A percentile compares a stretch with the other conserved stretches of the same genome.
These are phyloP conservation scores for Harrya chromipes DNA, from an alignment of 768 basidiomycete genomes.

Conservation along the genomic window DNA sequence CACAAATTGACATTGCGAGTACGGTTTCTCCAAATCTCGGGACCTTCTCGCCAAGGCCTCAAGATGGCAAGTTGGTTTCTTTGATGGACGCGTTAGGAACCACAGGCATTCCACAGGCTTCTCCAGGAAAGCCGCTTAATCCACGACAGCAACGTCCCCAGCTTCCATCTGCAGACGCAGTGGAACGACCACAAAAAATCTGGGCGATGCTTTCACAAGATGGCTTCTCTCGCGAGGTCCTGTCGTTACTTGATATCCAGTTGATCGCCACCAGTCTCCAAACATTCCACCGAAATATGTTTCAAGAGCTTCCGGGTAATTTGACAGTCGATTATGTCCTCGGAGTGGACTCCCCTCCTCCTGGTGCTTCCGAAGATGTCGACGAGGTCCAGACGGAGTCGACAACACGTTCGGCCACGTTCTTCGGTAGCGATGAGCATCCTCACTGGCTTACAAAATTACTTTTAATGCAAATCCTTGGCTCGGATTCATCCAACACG, in stretches of 20 bases:
- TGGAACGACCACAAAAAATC: conserved; percentile 35
- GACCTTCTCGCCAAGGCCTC: conserved; percentile 55
- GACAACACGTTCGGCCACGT: conserved; percentile 27
- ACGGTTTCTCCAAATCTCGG: conserved; percentile 42
- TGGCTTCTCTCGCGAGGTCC: conserved; percentile 64
- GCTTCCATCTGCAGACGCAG: conserved; percentile 13
- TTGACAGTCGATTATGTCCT: conserved; percentile 47
- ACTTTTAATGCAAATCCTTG: conserved; percentile 67
- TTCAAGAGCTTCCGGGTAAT: conserved; percentile 52
- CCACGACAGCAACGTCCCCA: conserved; percentile 25
- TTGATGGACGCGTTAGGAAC: conserved; percentile 45
- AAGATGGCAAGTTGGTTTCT: conserved; percentile 40
- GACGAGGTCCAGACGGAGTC: conserved; percentile 1
- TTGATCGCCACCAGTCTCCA: conserved; percentile 62
- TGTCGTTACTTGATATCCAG: conserved; percentile 60
- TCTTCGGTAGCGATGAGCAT: conserved; percentile 66
- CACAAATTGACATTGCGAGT: conserved; percentile 12
- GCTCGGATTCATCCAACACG: conserved; percentile 47
- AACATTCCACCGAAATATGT: conserved; percentile 53
- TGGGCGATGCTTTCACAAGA: conserved; percentile 57
- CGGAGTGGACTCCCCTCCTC: conserved; percentile 23
- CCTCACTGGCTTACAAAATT: conserved; percentile 83
- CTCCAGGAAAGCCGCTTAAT: conserved; percentile 26
- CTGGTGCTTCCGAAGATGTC: conserved; percentile 4
- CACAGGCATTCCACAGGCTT: conserved; percentile 3